phyloP scores from a whole-genome alignment of 2,329 filamentous ascomycete genomes.

The Clonostachys rhizophaga region DNA sequence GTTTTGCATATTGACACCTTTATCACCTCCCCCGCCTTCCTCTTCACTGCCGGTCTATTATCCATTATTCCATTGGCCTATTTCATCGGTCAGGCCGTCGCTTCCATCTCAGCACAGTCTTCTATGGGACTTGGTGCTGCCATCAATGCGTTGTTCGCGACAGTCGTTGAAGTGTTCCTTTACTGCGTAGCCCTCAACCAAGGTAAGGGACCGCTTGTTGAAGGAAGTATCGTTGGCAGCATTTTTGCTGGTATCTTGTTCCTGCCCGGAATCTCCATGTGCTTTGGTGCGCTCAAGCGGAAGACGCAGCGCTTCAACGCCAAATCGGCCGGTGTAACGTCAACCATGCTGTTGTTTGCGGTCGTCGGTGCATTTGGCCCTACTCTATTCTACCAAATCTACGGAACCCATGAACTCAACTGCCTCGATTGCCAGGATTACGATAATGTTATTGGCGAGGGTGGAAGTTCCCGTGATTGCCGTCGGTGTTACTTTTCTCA shows the following conservation, averaged over 20 bases:
- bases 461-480: slow-evolving; percentile 63
- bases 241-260: slow-evolving; percentile 97
- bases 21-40: slow-evolving; percentile 77
- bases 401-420: slow-evolving; percentile 93
- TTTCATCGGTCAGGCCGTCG: slow-evolving; percentile 97
- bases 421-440: slow-evolving; percentile 63
- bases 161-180: slow-evolving; percentile 93
- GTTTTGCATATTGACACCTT: slow-evolving; percentile 65
- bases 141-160: slow-evolving; percentile 98
- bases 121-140: slow-evolving; percentile 97
- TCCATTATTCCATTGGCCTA: slow-evolving; percentile 97
- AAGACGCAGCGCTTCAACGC: slow-evolving; percentile 99
- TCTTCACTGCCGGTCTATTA: slow-evolving; percentile 78
- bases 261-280: slow-evolving; percentile 94
- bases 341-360: slow-evolving; percentile 95
- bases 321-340: slow-evolving; percentile 91
- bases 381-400: slow-evolving; percentile 97
- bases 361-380: slow-evolving; percentile 94
- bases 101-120: slow-evolving; percentile 96
- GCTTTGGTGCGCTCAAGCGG: slow-evolving; percentile 93
- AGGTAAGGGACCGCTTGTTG: slow-evolving; percentile 88
- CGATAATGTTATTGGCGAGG: slow-evolving; percentile 17
- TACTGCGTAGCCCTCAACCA: slow-evolving; percentile 93
- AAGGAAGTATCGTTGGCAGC: slow-evolving; percentile 95
- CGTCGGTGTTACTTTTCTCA: slow-evolving; percentile 93